Percentiles rank a stretch among this genome's conserved stretches.
Evolutionary conservation across 2,329 filamentous ascomycete genomes (phyloP).

Genomic region (Scedosporium minutisporum): DNA sequence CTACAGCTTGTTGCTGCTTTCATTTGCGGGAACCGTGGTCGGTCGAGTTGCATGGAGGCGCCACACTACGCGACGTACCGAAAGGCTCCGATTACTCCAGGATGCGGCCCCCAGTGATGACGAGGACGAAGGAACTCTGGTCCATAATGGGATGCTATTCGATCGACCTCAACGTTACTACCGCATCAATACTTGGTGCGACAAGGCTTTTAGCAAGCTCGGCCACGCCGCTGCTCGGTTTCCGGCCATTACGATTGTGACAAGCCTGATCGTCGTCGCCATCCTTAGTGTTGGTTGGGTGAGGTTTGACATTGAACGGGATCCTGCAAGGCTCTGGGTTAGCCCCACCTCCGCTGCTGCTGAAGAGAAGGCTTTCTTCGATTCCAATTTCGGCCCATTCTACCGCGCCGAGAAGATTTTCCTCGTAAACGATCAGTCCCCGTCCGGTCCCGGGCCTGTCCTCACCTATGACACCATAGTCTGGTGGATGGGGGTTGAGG

Average conservation of each 20-base stretch:
- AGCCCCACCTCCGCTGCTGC: constrained; percentile 85
- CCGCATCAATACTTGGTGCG: constrained; percentile 72
- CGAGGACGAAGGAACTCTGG: constrained; percentile 82
- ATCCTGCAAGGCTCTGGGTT: constrained; percentile 94
- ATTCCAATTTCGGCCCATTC: constrained; percentile 87
- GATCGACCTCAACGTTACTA: constrained; percentile 75
- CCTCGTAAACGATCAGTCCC: constrained; percentile 73
- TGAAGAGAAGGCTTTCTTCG: constrained; percentile 88
- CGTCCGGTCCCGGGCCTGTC: constrained; percentile 60
- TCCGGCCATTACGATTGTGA: constrained; percentile 70
- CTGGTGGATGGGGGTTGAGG: constrained; percentile 93
- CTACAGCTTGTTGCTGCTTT: constrained; percentile 66
- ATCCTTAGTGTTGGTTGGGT: constrained; percentile 82
- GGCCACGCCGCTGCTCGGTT: constrained; percentile 75
- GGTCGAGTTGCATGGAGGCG: constrained; percentile 69
- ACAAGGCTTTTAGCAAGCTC: constrained; percentile 68
- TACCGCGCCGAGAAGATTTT: constrained; percentile 92
- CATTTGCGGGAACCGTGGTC: constrained; percentile 55
- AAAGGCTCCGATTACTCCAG: constrained; percentile 77
- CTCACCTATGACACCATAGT: constrained; percentile 77
- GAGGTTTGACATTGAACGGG: constrained; percentile 77
- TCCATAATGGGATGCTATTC: constrained; percentile 65
- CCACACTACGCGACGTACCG: constrained; percentile 64
- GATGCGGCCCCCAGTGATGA: constrained; percentile 79
- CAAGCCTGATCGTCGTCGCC: constrained; percentile 64